Base-by-base conservation (phyloP, 306 rosid genomes). In the Arachis stenosperma region DNA sequence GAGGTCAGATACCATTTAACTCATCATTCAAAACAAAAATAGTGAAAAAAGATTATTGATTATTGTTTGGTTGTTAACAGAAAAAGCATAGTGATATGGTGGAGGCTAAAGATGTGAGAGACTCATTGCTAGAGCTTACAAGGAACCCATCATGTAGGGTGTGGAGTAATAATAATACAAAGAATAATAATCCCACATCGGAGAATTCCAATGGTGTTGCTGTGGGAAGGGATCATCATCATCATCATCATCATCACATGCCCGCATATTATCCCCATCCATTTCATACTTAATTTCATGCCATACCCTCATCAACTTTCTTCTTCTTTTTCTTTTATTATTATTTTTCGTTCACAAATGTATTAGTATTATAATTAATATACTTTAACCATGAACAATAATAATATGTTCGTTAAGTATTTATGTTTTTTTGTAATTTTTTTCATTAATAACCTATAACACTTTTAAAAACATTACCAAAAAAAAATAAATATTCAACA, bases 101-200 rank as follows among this genome's bases (percentile, higher is more conserved):
- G 55, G 88, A 88, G 72, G 96, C 96, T 70, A 94, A 90, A 73
- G 80, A 91, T 73, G 87, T 88, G 46, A 91, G 92, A 48, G 92
- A 94, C 63, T 89, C 92, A 0, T 58, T 94, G 59, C 70, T 91
- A 30, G 97, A 91, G 75, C 81, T 94, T 8, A 94, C 89, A 36
- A n/a, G 92, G 75, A 85, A 85, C 59, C 85, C 90, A 58, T 74
- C 90, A 58, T 74, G 69, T 1, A 70, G 78, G 83, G 88, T 83
- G 13, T 66, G 83, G 83, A 79, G 8, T 60, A 48, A 77, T 10
- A 89, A 90, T 78, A 84, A 81, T 75, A 75, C 73, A 17, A 22
- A 22, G 27, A 22, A 33, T 2, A 33, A 33, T 33, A 33, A 33
- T 33, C 50, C 74, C 9, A 58, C 77, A 3, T 22, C 84, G 5